Conservation (phyloP, 345 rosid species). For the Brassica juncea region DNA sequence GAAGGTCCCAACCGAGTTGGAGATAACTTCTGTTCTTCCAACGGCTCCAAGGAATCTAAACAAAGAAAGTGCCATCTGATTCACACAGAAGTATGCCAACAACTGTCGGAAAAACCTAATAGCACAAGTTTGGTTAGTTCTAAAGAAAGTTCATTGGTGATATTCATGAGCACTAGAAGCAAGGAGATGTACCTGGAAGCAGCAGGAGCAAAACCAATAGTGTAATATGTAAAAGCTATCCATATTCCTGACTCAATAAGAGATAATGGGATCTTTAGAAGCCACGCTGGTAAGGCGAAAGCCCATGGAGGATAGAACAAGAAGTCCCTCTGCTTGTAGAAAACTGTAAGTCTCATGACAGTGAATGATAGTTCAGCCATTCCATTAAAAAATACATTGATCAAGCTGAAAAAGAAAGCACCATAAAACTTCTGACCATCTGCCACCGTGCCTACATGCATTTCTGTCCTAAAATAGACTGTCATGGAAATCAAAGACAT, state of each 20-base stretch:
- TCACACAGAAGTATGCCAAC: conserved; percentile 65
- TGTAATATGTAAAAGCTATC: conserved; percentile 64
- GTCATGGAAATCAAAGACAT: conserved; percentile 56
- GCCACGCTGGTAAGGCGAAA: conserved; percentile 57
- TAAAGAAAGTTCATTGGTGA: not conserved
- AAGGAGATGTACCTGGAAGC: conserved; percentile 50
- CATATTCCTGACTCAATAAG: conserved; percentile 65
- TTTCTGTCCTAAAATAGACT: conserved; percentile 59
- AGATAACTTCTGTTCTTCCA: conserved; percentile 74
- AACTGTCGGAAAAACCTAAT: conserved; percentile 76
- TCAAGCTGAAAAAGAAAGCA: conserved; percentile 60
- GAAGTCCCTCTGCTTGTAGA: conserved; percentile 70
- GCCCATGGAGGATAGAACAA: conserved; percentile 77
- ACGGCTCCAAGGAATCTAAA: conserved; percentile 85
- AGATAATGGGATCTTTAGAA: conserved; percentile 65
- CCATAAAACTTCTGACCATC: conserved; percentile 58
- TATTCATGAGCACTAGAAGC: not conserved
- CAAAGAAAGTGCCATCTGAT: conserved; percentile 85
- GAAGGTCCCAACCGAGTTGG: conserved; percentile 69
- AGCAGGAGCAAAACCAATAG: conserved; percentile 70
- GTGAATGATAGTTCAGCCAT: conserved; percentile 66
- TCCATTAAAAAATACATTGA: conserved; percentile 66
- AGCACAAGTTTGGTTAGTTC: conserved; percentile 26
- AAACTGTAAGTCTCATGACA: conserved; percentile 61
- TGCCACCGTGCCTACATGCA: conserved; percentile 46